Conservation (phyloP, 345 rosid species). For the Salix arbutifolia region DNA sequence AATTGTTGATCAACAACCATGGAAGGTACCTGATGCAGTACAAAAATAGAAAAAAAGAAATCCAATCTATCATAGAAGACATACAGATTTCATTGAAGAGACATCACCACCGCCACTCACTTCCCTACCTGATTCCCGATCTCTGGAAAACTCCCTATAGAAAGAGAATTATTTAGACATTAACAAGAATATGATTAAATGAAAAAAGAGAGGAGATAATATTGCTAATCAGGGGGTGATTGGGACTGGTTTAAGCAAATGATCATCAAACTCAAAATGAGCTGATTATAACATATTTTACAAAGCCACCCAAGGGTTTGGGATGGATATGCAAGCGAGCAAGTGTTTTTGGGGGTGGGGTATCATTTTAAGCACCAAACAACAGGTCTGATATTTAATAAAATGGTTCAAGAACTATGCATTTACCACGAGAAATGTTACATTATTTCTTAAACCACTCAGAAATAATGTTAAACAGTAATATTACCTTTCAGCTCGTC, state of each 20-base stretch:
- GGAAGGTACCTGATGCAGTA: slow-evolving; percentile 3
- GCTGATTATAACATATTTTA: neutral
- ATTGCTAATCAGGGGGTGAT: neutral
- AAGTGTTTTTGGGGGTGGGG: too few relatives aligned
- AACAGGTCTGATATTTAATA: too few relatives aligned
- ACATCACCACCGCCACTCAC: slow-evolving; percentile 48
- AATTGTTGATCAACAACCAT: neutral
- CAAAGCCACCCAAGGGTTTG: too few relatives aligned
- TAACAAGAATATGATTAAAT: too few relatives aligned
- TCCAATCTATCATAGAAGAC: slow-evolving; percentile 23
- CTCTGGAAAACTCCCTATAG: slow-evolving; percentile 62
- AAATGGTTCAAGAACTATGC: too few relatives aligned
- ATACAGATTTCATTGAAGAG: slow-evolving; percentile 55
- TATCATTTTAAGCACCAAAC: too few relatives aligned
- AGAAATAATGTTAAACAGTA: neutral
- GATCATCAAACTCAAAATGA: neutral
- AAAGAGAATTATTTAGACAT: neutral
- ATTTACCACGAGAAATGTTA: neutral
- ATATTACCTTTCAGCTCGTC: slow-evolving; percentile 65
- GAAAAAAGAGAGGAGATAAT: too few relatives aligned
- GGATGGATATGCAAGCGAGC: too few relatives aligned
- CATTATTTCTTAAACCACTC: neutral
- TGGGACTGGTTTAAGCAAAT: neutral
- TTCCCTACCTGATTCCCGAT: slow-evolving; percentile 67
- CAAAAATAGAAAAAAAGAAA: neutral